Evolutionary conservation across 2,329 filamentous ascomycete species (phyloP), one percentile per base, ranked within the genome.

Genomic region (Chaetoscypha palmicola): DNA sequence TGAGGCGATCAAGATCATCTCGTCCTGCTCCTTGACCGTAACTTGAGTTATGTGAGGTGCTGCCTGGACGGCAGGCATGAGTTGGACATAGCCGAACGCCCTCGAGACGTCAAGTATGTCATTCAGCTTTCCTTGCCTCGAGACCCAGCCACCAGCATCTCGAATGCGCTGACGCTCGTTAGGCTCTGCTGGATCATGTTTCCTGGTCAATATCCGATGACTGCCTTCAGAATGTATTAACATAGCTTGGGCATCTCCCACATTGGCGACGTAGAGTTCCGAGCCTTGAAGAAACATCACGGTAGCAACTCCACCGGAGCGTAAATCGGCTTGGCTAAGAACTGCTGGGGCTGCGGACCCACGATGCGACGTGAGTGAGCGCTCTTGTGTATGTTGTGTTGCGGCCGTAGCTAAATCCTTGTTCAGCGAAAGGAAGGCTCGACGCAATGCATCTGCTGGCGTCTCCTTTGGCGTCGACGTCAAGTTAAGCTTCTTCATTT

Each of bases 231-330:
- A 87, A 57, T 90, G 86, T 51, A 98, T 92, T 16, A 97, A 74
- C 66, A 98, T 85, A n/a, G 90, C 91, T 65, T 97, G 89, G 4
- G 86, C 88, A 65, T 98, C 89, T 41, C 92, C 92, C 17, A 98
- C 86, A 57, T 98, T 98, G 50, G 90, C 92, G 42, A 97, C 83
- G 59, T 86, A 96, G 2, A 98, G 74, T 56, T 97, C 88, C 65
- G 88, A 90, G 54, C 86, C 83, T 56, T 90, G 84, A 23, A 98
- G 69, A 58, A 95, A 98, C 41, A 92, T 73, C 2, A 97, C 85
- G 0, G 92, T 96, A 2, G 91, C 92, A 35, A 95, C 89, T 47
- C 87, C 88, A 31, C 92, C 92, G 12, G 89, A 91, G 52, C 83
- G 83, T 34, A 96, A 73, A 61, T 98, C 92, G 54, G 96, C 89